phyloP scores from a whole-genome alignment of 768 basidiomycete species.

The Termitomyces sp. region DNA sequence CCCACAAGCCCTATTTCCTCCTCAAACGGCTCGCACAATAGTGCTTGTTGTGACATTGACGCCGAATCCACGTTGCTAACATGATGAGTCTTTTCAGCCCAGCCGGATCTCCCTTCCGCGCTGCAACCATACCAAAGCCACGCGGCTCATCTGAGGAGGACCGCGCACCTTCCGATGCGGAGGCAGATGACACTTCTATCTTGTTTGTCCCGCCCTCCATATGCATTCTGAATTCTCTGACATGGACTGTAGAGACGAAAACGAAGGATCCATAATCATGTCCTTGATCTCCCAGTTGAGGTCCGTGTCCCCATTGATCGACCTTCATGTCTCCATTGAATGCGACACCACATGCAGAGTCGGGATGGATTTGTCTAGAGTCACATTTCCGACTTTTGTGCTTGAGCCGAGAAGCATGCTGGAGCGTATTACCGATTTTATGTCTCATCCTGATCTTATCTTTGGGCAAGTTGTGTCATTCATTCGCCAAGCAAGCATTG shows the following conservation, averaged over 20 bases:
- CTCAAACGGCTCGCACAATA: neutral
- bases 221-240: slow-evolving; percentile 31
- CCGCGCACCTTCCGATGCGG: slow-evolving; percentile 73
- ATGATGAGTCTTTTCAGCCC: slow-evolving; percentile 83
- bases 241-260: slow-evolving; percentile 65
- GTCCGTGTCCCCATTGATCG: slow-evolving; percentile 30
- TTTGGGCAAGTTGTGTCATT: slow-evolving; percentile 64
- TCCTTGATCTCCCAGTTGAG: slow-evolving; percentile 87
- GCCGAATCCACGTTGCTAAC: slow-evolving; percentile 12
- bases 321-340: slow-evolving; percentile 1
- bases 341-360: slow-evolving; percentile 43
- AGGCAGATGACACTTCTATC: slow-evolving; percentile 87
- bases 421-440: slow-evolving; percentile 98
- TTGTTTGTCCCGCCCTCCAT: slow-evolving; percentile 49
- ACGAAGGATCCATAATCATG: slow-evolving; percentile 87
- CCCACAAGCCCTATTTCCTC: neutral
- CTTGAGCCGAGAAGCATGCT: slow-evolving; percentile 96
- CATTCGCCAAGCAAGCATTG: neutral
- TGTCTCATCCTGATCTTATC: slow-evolving; percentile 96
- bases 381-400: slow-evolving; percentile 92
- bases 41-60: neutral
- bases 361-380: slow-evolving; percentile 95
- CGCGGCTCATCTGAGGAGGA: slow-evolving; percentile 62
- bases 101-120: slow-evolving; percentile 55
- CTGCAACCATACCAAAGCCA: slow-evolving; percentile 52